These are phyloP conservation scores for Marasmius fiardii DNA, from an alignment of 1,284 basidiomycete genomes.

Conservation along the genomic window DNA sequence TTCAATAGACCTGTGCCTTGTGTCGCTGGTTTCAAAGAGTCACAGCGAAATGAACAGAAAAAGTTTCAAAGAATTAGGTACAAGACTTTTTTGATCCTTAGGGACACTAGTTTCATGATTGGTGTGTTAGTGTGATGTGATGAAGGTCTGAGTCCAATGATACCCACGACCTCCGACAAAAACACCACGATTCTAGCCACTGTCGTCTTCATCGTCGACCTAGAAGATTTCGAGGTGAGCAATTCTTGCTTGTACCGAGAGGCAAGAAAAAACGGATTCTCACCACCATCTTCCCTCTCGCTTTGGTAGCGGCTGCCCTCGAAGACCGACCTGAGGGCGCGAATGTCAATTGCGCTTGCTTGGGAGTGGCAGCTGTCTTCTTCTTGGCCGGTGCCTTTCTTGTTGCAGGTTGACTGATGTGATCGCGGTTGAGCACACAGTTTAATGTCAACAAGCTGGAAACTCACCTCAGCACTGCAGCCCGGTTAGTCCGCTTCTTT, in stretches of 20 bases:
- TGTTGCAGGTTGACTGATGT: slow-evolving; percentile 34
- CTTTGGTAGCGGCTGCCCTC: slow-evolving; percentile 56
- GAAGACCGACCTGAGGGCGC: slow-evolving; percentile 54
- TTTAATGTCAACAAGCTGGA: slow-evolving; percentile 13
- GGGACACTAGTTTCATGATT: no score
- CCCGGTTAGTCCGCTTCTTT: slow-evolving; percentile 60
- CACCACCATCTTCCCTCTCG: slow-evolving; percentile 52
- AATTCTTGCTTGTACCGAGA: background rate
- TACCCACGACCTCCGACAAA: no score
- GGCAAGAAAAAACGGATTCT: slow-evolving; percentile 11
- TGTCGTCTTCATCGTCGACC: slow-evolving; percentile 19
- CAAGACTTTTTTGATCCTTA: no score
- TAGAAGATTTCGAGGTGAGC: background rate
- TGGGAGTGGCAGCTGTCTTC: slow-evolving; percentile 36
- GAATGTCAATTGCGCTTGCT: slow-evolving; percentile 61
- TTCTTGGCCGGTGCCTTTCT: slow-evolving; percentile 66
- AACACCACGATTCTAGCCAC: no score
- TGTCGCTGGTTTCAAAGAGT: no score
- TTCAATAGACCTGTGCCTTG: no score
- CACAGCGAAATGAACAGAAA: no score
- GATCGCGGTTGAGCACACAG: slow-evolving; percentile 1
- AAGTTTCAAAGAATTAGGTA: no score
- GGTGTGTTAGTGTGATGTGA: no score
- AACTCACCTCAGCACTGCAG: slow-evolving; percentile 58
- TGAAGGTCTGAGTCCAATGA: no score